A percentile compares a stretch with the other conserved stretches of the same genome.
phyloP scores from a whole-genome alignment of 805 yeast genomes.

The Kuraishia piskuri region DNA sequence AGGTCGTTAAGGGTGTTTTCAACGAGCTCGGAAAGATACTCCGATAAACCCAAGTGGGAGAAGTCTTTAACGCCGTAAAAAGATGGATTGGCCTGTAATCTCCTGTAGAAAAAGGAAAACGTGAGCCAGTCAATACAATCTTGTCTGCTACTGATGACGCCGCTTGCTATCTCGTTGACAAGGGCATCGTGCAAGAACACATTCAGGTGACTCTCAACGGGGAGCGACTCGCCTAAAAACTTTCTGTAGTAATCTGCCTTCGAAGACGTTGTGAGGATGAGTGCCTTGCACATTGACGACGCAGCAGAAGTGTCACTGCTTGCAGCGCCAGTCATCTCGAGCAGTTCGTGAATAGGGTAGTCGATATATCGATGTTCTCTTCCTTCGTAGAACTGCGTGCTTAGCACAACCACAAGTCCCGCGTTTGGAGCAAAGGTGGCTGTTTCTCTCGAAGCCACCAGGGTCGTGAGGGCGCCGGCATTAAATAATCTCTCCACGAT shows the following conservation, averaged over 20 bases:
- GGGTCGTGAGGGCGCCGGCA: slow-evolving; percentile 39
- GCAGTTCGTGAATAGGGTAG: slow-evolving; percentile 54
- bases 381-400: slow-evolving; percentile 68
- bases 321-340: slow-evolving; percentile 56
- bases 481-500: slow-evolving; percentile 45
- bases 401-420: slow-evolving; percentile 49
- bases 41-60: slow-evolving; percentile 64
- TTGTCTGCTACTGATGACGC: slow-evolving; percentile 58
- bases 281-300: slow-evolving; percentile 19
- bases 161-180: slow-evolving; percentile 63
- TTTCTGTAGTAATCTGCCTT: slow-evolving; percentile 58
- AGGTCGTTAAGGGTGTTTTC: slow-evolving; percentile 65
- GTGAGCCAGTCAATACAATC: slow-evolving; percentile 91
- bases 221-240: slow-evolving; percentile 67
- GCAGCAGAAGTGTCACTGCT: slow-evolving; percentile 22
- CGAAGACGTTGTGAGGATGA: slow-evolving; percentile 48
- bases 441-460: slow-evolving; percentile 58
- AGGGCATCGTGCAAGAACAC: slow-evolving; percentile 56
- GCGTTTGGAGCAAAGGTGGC: slow-evolving; percentile 43
- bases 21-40: slow-evolving; percentile 74
- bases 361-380: slow-evolving; percentile 62
- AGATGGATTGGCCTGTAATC: slow-evolving; percentile 78
- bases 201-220: slow-evolving; percentile 72
- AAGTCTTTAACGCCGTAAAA: slow-evolving; percentile 73
- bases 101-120: slow-evolving; percentile 70